Base-by-base conservation (phyloP, 805 yeast species). In the Suhomyces sp. region DNA sequence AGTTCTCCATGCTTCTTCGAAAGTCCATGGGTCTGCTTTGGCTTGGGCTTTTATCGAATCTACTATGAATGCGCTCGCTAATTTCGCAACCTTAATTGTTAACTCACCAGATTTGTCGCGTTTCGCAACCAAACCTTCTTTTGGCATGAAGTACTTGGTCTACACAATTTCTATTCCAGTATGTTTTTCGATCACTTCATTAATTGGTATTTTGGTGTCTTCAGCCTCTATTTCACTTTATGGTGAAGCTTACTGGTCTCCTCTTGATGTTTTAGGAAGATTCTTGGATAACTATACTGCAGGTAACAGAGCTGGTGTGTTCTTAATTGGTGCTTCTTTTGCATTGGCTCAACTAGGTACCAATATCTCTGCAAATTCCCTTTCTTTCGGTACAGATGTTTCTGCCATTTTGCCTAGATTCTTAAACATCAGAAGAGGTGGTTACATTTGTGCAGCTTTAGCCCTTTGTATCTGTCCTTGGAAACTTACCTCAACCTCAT, bases 51-150 rank as follows among this genome's bases (percentile, higher is more conserved):
- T 89, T 64, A 81, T 90, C 49, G 78, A 78, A 59, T 82, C 93
- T 4, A 76, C 84, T 29, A 87, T 91, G 96, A 86, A 84, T 69
- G 79, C 91, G 19, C 72, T 90, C 55, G 88, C 96, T 24, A 90
- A 89, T 70, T 90, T 90, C 63, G 94, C 96, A 4, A 87, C 97
- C n/a, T 78, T 90, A 61, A 87, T 91, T 62, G 80, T 87, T 49
- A 90, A 90, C 70, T 88, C 94, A 13, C 96, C 97, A 1, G 97
- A 90, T 74, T 90, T 90, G 68, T 79, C 96, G 22, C 82, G 97
- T 68, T 86, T 89, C 71, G 87, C 96, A 8, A 79, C 76, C 56
- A 69, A 64, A 52, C 73, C 75, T 8, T 61, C 73, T 5, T 71
- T 69, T 50, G 58, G 68, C 37, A 67, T 74, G 65, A 73, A 73